Evolutionary conservation across 129 eudicot species (phyloP), one percentile per base, ranked within the genome.

Genomic region (Smallanthus sonchifolius): DNA sequence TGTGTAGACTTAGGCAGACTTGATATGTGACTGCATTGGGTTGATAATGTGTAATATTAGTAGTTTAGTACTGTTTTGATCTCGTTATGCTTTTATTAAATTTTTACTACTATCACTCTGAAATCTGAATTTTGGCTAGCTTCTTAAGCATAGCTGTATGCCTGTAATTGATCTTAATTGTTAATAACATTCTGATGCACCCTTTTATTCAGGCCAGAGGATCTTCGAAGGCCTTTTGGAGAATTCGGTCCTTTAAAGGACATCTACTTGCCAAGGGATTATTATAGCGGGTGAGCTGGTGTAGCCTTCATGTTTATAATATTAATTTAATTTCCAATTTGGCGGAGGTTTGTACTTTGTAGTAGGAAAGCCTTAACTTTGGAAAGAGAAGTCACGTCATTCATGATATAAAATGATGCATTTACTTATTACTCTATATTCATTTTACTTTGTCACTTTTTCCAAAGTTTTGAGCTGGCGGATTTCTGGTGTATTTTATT

Each of bases 181-280:
- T 7, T 68, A 17, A 16, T 73, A 10, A 43, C 24, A 6, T 44
- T 40, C 32, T 32, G 17, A 10, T 55, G 19, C 45, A 0, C 2
- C 15, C 2, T 59, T 40, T 15, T 30, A 48, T 60, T 51, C 89
- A 91, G 97, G 89, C 92, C 97, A 28, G 97, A 91, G 65, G 96
- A 88, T 69, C 91, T 91, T 69, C 81, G 91, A 39, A 88, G 91
- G 85, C 96, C 90, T 35, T 91, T 91, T 73, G 90, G 88, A 56
- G 90, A 88, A 69, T 88, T 88, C 81, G 96, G 97, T 61, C 87
- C 84, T 10, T 61, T 91, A 5, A 91, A 91, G 84, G 97, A 91
- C 42, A 63, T 91, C 42, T 91, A 91, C 74, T 73, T 91, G 85
- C 97, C 97, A 4, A 83, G 95, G 84, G 97, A 91, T 84, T 91